Evolutionary conservation across 129 eudicot genomes (phyloP).

Genomic region (Flaveria sonorensis): DNA sequence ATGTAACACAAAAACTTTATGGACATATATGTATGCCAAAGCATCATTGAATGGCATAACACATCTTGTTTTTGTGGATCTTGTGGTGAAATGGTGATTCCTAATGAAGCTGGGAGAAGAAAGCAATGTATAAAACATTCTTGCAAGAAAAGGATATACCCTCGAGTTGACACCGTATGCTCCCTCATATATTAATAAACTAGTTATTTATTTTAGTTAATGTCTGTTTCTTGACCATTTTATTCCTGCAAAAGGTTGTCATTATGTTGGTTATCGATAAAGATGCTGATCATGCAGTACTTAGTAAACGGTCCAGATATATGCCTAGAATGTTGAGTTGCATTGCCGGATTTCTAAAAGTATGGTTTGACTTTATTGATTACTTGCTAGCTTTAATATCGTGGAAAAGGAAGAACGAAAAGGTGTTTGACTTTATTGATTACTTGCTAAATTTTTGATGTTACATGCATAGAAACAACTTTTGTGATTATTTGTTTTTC

Average conservation of each 20-base stretch:
- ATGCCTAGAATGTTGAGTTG: slow-evolving; percentile 98
- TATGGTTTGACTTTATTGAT: slow-evolving; percentile 19
- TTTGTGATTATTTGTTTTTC: not conserved
- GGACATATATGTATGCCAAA: slow-evolving; percentile 56
- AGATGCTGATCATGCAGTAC: slow-evolving; percentile 74
- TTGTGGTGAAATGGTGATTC: slow-evolving; percentile 68
- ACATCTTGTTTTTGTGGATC: slow-evolving; percentile 78
- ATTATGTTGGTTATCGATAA: slow-evolving; percentile 88
- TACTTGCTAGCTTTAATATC: not conserved
- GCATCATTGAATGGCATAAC: slow-evolving; percentile 82
- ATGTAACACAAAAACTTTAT: not conserved
- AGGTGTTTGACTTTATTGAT: slow-evolving; percentile 1
- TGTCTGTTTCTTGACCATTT: not conserved
- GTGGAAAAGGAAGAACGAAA: not conserved
- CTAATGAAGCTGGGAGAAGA: slow-evolving; percentile 84
- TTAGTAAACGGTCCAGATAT: slow-evolving; percentile 73
- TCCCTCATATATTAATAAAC: slow-evolving; percentile 4
- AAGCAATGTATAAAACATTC: slow-evolving; percentile 64
- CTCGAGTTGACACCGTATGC: slow-evolving; percentile 89
- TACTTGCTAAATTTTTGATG: not conserved
- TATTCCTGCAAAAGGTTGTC: slow-evolving; percentile 58
- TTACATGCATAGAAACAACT: not conserved
- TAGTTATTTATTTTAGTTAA: not conserved
- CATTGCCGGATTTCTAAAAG: slow-evolving; percentile 92
- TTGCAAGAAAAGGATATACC: slow-evolving; percentile 80